Evolutionary conservation across 2,329 filamentous ascomycete species (phyloP).

Genomic region (Rhexocercosporidium sp.): DNA sequence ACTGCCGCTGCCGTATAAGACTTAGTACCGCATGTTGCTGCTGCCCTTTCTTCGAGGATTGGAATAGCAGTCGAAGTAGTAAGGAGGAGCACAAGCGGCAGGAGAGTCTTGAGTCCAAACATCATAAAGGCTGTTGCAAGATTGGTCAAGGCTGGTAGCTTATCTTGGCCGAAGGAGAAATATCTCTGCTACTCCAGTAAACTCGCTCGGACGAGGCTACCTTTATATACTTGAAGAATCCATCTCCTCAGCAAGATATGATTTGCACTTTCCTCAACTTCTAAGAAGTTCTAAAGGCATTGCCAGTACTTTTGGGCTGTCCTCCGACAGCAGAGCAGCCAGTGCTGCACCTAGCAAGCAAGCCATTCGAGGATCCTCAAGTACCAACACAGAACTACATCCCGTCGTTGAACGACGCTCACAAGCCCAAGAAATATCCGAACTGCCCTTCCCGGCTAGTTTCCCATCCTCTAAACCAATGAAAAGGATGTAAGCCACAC

Average conservation of each 20-base stretch:
- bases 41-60: constrained; percentile 48
- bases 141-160: no score
- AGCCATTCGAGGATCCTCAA: neutral
- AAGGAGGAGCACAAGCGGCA: constrained; percentile 20
- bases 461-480: neutral
- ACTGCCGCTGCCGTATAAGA: constrained; percentile 58
- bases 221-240: constrained; percentile 4
- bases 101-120: constrained; percentile 27
- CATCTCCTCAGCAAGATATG: neutral
- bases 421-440: neutral
- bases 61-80: constrained; percentile 26
- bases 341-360: neutral
- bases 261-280: neutral
- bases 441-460: constrained; percentile 10
- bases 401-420: neutral
- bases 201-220: neutral
- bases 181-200: neutral
- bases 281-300: neutral
- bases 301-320: neutral
- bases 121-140: neutral
- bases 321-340: neutral
- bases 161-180: neutral
- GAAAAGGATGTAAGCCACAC: neutral
- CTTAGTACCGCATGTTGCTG: constrained; percentile 57
- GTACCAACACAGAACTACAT: neutral